Evolutionary conservation across 306 rosid species (phyloP).

Genomic region (Cercis canadensis): DNA sequence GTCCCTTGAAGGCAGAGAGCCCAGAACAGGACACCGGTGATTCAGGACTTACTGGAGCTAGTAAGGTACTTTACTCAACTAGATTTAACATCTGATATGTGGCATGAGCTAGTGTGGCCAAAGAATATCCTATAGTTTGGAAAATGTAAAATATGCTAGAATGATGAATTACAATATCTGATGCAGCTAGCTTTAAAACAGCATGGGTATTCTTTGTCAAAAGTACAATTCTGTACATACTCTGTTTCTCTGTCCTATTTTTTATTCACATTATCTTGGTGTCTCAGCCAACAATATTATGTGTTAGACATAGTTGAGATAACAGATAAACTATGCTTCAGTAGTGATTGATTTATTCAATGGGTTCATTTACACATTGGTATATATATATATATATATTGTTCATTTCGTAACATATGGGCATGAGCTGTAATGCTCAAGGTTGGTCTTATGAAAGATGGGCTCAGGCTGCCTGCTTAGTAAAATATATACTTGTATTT

Average conservation of each 20-base stretch:
- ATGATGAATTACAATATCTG: slow-evolving; percentile 3
- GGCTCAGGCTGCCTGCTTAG: no score
- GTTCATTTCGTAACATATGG: no score
- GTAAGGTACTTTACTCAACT: slow-evolving; percentile 60
- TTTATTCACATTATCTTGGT: not conserved
- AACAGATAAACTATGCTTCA: not conserved
- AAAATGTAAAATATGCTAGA: slow-evolving; percentile 24
- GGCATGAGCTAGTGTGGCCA: slow-evolving; percentile 6
- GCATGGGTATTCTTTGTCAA: slow-evolving; percentile 1
- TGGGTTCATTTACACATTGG: no score
- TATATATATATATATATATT: no score
- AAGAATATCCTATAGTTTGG: slow-evolving; percentile 27
- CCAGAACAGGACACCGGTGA: slow-evolving; percentile 77
- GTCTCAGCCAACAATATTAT: slow-evolving; percentile 13
- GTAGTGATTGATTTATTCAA: no score
- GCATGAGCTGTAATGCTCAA: no score
- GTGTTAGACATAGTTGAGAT: not conserved
- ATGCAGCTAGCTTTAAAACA: slow-evolving; percentile 3
- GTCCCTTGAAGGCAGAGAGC: slow-evolving; percentile 59
- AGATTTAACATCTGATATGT: slow-evolving; percentile 22
- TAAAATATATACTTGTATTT: slow-evolving; percentile 13
- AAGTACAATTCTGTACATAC: not conserved
- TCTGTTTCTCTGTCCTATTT: slow-evolving; percentile 21
- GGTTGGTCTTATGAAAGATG: no score
- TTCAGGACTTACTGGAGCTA: slow-evolving; percentile 62